Percentiles rank a stretch among this genome's conserved stretches.
Conservation (phyloP, 768 basidiomycete species). For the Obba rivulosa region DNA sequence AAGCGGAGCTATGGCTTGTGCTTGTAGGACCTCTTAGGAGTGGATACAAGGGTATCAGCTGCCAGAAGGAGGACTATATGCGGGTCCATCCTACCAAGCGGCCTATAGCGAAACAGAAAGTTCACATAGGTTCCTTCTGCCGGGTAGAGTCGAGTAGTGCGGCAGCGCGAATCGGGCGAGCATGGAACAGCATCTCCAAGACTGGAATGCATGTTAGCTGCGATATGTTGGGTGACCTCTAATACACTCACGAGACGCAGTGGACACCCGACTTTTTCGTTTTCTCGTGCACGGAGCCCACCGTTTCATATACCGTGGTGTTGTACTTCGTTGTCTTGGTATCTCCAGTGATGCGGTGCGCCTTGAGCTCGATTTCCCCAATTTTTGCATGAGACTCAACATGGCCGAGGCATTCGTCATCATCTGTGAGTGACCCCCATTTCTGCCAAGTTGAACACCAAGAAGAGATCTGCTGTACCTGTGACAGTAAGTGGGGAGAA, state of each 20-base stretch:
- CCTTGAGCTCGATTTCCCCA: constrained; percentile 4
- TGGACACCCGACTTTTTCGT: constrained; percentile 11
- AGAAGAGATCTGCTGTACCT: neutral
- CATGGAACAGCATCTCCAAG: constrained; percentile 3
- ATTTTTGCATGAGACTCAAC: neutral
- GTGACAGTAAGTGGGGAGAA: constrained; percentile 6
- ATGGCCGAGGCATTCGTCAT: neutral
- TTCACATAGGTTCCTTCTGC: neutral
- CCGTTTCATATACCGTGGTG: neutral
- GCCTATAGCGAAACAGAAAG: constrained; percentile 9
- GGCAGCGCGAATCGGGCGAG: too few relatives aligned
- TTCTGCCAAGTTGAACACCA: too few relatives aligned
- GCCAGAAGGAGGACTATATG: too few relatives aligned
- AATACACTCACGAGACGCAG: constrained; percentile 9
- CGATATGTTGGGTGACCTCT: neutral
- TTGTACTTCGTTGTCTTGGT: too few relatives aligned
- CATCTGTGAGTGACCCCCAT: too few relatives aligned
- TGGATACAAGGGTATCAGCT: too few relatives aligned
- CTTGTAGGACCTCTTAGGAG: constrained; percentile 8
- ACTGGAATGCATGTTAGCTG: neutral
- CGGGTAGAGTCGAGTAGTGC: neutral
- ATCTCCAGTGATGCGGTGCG: neutral
- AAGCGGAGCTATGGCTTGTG: constrained; percentile 8
- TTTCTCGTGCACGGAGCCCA: constrained; percentile 11
- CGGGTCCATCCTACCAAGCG: constrained; percentile 2